These are phyloP conservation scores for Sisymbrium irio DNA, from an alignment of 345 rosid genomes.

Conservation along the genomic window DNA sequence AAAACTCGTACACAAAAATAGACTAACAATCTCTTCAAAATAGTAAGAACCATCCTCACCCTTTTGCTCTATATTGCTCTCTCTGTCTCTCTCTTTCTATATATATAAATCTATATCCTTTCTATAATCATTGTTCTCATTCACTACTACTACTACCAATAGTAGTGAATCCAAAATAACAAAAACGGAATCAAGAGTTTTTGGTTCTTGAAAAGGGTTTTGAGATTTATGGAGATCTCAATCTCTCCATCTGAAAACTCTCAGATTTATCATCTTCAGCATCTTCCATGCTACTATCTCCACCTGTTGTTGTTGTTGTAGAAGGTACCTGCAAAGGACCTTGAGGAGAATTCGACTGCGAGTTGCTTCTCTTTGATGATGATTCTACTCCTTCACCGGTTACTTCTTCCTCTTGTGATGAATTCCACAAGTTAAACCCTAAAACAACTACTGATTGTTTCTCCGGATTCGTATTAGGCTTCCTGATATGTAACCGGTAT, in stretches of 20 bases:
- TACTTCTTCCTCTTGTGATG: constrained; percentile 44
- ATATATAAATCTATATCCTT: constrained; percentile 3
- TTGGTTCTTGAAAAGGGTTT: constrained; percentile 46
- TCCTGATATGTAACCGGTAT: constrained; percentile 70
- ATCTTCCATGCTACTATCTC: constrained; percentile 77
- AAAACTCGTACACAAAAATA: background rate
- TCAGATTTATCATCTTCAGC: constrained; percentile 74
- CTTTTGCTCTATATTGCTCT: constrained; percentile 8
- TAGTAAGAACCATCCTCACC: constrained; percentile 15
- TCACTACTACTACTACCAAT: constrained; percentile 15
- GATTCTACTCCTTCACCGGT: constrained; percentile 39
- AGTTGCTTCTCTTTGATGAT: constrained; percentile 47
- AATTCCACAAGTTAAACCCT: constrained; percentile 57
- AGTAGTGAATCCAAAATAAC: constrained; percentile 22
- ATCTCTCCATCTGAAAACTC: constrained; percentile 42
- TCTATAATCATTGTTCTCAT: constrained; percentile 29
- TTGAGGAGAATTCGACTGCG: constrained; percentile 73
- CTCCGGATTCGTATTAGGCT: constrained; percentile 41
- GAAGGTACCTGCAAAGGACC: constrained; percentile 65
- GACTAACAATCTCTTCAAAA: constrained; percentile 9
- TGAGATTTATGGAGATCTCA: constrained; percentile 41
- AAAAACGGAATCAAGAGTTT: background rate
- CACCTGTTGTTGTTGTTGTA: constrained; percentile 43
- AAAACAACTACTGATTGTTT: constrained; percentile 51
- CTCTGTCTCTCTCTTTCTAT: background rate